Base-by-base conservation (phyloP, 1,284 basidiomycete species). In the Tilletiopsis washingtonensis region DNA sequence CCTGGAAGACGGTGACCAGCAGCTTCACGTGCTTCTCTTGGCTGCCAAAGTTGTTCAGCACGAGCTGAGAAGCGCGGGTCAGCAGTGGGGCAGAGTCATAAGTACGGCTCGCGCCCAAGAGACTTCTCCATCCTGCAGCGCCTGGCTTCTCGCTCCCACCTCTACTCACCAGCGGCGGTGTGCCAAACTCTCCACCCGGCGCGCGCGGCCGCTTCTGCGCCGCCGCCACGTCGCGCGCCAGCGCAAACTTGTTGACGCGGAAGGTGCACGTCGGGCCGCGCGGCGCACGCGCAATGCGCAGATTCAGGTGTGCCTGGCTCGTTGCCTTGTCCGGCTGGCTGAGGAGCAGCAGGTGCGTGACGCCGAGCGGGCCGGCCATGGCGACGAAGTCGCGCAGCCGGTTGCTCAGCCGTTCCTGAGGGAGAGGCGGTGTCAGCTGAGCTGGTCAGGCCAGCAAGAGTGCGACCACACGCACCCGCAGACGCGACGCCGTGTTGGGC, bases 191-290 rank as follows among this genome's bases (percentile, higher is more conserved):
- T 1, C 63, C 62, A 24, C 87, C 86, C 41, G 88, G 82, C 56
- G 84, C 84, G 52, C 82, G 80, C 3, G 86, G 81, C 54, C 82
- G 77, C 55, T 81, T 78, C 15, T 83, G 81, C n/a, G 80, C 78
- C 49, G 80, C 81, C 43, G 84, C 72, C 26, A 93, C 76, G 69
- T 93, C 90, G 71, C 85, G 88, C 76, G 86, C 83, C 38, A 97
- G 77, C 65, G 88, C 90, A 73, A 96, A 99, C 62, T 91, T 77
- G 76, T 94, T 86, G 11, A 98, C 79, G 25, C 93, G 78, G 75
- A 98, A 98, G 61, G 85, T 94, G 47, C 97, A 81, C 2, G 91
- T 94, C 19, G 94, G 94, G 1, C 94, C 94, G 19, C 85, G 80
- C 3, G 91, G 86, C n/a, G 94, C 77, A 48, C 91, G 83, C 34